phyloP scores from a whole-genome alignment of 2,329 filamentous ascomycete genomes.

The Neonectria neomacrospora region DNA sequence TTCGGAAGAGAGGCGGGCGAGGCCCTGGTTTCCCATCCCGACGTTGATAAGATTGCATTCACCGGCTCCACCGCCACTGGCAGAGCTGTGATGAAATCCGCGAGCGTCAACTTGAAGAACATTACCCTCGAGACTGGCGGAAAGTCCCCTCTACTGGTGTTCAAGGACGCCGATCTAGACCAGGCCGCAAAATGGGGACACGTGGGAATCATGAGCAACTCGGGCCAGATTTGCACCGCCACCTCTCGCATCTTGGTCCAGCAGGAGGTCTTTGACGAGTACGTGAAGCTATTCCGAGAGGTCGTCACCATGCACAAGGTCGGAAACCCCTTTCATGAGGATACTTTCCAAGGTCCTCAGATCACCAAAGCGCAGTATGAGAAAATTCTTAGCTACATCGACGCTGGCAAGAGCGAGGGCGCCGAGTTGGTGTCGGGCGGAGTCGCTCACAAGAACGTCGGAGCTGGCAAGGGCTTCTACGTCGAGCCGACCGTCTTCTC shows the following conservation, averaged over 20 bases:
- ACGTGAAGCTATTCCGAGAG: conserved; percentile 67
- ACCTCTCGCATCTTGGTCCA: conserved; percentile 68
- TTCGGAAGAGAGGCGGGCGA: conserved; percentile 72
- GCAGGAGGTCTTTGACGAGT: conserved; percentile 65
- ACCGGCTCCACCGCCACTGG: conserved; percentile 76
- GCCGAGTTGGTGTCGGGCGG: conserved; percentile 58
- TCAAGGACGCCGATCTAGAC: conserved; percentile 68
- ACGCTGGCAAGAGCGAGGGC: conserved; percentile 71
- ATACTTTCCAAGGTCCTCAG: conserved; percentile 49
- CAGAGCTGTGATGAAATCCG: conserved; percentile 74
- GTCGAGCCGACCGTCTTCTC: conserved; percentile 44
- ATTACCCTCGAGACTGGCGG: conserved; percentile 69
- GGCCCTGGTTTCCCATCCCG: conserved; percentile 70
- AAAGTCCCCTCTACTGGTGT: conserved; percentile 68
- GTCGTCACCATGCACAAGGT: conserved; percentile 57
- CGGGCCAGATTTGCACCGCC: conserved; percentile 68
- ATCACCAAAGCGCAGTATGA: conserved; percentile 73
- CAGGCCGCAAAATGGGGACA: conserved; percentile 66
- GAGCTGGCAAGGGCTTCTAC: conserved; percentile 40
- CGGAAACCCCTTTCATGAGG: conserved; percentile 35
- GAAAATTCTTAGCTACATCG: conserved; percentile 71
- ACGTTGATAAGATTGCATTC: conserved; percentile 78
- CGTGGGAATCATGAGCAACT: conserved; percentile 59
- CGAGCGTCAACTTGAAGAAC: conserved; percentile 68
- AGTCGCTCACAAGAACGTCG: conserved; percentile 28